Evolutionary conservation across 768 basidiomycete species (phyloP).

Genomic region (Suillus bovinus): DNA sequence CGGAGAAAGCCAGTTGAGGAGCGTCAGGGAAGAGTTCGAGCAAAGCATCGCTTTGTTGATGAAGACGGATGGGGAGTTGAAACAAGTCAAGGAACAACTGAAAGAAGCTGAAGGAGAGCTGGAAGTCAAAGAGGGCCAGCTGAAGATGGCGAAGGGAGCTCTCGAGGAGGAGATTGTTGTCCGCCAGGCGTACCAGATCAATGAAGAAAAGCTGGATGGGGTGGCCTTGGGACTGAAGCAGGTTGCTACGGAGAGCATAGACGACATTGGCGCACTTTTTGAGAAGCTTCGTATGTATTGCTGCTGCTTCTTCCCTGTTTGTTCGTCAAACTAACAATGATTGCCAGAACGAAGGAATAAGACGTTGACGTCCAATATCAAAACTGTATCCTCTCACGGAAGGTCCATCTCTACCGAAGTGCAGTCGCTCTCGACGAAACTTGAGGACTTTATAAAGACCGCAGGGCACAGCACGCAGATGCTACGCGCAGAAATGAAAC

Average conservation of each 20-base stretch:
- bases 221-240: constrained; percentile 71
- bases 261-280: constrained; percentile 71
- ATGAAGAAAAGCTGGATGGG: constrained; percentile 67
- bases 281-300: constrained; percentile 73
- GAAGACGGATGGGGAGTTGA: constrained; percentile 76
- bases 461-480: constrained; percentile 53
- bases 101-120: constrained; percentile 54
- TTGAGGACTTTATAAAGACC: constrained; percentile 62
- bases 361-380: constrained; percentile 63
- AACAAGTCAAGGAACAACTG: constrained; percentile 56
- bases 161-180: constrained; percentile 82
- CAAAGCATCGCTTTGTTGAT: constrained; percentile 79
- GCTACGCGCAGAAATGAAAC: constrained; percentile 56
- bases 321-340: constrained; percentile 12
- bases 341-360: constrained; percentile 69
- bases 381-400: constrained; percentile 62
- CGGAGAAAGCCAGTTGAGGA: constrained; percentile 78
- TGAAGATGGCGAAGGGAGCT: constrained; percentile 56
- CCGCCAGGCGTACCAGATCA: constrained; percentile 73
- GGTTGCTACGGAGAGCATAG: constrained; percentile 64
- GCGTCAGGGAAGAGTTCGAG: constrained; percentile 88
- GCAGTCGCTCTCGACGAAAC: constrained; percentile 51
- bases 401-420: constrained; percentile 56
- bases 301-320: constrained; percentile 2
- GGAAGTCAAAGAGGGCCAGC: constrained; percentile 51